Conservation (phyloP, 805 yeast genomes). For the baker's yeast (Saccharomyces cerevisiae) region DNA sequence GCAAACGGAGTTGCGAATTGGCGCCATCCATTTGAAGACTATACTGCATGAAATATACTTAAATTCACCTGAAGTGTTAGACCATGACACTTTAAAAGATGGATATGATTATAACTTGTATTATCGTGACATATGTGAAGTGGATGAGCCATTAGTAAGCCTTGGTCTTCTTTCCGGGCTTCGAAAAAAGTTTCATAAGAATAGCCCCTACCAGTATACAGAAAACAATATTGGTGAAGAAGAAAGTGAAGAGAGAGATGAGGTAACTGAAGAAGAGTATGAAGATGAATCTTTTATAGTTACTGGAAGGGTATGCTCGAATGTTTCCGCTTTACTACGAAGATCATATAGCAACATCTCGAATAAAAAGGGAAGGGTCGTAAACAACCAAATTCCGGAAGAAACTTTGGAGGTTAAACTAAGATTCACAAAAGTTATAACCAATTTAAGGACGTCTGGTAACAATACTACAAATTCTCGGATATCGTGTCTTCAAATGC, state of each 20-base stretch:
- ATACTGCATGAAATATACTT: constrained; percentile 25
- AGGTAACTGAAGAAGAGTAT: constrained; percentile 14
- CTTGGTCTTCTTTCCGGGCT: constrained; percentile 29
- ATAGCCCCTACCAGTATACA: neutral
- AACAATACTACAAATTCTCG: neutral
- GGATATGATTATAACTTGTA: constrained; percentile 28
- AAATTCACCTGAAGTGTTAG: constrained; percentile 30
- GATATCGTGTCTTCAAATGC: neutral
- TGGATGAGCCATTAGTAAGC: constrained; percentile 31
- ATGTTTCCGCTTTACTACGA: constrained; percentile 28
- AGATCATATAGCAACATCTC: constrained; percentile 18
- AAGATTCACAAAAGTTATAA: constrained; percentile 24
- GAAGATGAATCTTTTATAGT: constrained; percentile 21
- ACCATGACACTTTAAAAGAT: constrained; percentile 8
- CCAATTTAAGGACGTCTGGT: constrained; percentile 2
- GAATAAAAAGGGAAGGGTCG: constrained; percentile 9
- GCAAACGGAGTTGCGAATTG: constrained; percentile 17
- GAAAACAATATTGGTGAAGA: neutral
- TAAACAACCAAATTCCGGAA: neutral
- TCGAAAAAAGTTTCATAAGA: constrained; percentile 13
- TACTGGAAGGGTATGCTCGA: constrained; percentile 31
- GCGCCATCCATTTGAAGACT: constrained; percentile 21
- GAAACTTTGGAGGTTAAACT: constrained; percentile 30
- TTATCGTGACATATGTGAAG: constrained; percentile 28
- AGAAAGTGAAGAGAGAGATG: constrained; percentile 5